Percentiles rank a stretch among this genome's conserved stretches.
Evolutionary conservation across 371 early-diverging fungal species (phyloP).

Genomic region (Zychaea mexicana): DNA sequence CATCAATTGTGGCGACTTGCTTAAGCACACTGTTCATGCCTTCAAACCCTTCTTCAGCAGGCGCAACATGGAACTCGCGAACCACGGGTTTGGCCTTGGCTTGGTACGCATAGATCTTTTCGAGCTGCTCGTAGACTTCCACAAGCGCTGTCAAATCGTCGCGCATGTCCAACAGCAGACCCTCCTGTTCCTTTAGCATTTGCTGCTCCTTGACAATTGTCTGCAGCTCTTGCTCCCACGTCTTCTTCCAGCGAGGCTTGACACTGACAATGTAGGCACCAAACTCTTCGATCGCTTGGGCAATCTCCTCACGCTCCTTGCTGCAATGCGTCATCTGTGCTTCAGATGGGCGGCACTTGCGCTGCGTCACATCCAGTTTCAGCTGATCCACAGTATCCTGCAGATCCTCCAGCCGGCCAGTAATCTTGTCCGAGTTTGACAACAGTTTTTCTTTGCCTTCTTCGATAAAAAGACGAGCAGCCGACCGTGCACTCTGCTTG

Average conservation of each 20-base stretch:
- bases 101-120: constrained; percentile 68
- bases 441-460: constrained; percentile 69
- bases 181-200: constrained; percentile 79
- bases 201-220: constrained; percentile 82
- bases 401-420: constrained; percentile 69
- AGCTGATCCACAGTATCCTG: constrained; percentile 77
- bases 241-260: constrained; percentile 79
- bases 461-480: constrained; percentile 54
- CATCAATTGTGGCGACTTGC: constrained; percentile 69
- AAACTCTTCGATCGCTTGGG: constrained; percentile 57
- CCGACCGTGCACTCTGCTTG: constrained; percentile 21
- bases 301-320: constrained; percentile 60
- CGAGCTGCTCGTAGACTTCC: constrained; percentile 66
- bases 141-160: constrained; percentile 68
- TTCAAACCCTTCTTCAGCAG: constrained; percentile 66
- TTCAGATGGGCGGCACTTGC: constrained; percentile 71
- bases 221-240: constrained; percentile 84
- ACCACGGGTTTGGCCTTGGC: constrained; percentile 36
- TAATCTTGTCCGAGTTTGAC: constrained; percentile 61
- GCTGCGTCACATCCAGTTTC: constrained; percentile 75
- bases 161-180: constrained; percentile 66
- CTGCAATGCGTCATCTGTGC: constrained; percentile 62
- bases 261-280: constrained; percentile 62
- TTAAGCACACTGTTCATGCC: constrained; percentile 64
- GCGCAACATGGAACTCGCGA: constrained; percentile 60